phyloP scores from a whole-genome alignment of 306 rosid species.

The Pachyrhizus erosus region DNA sequence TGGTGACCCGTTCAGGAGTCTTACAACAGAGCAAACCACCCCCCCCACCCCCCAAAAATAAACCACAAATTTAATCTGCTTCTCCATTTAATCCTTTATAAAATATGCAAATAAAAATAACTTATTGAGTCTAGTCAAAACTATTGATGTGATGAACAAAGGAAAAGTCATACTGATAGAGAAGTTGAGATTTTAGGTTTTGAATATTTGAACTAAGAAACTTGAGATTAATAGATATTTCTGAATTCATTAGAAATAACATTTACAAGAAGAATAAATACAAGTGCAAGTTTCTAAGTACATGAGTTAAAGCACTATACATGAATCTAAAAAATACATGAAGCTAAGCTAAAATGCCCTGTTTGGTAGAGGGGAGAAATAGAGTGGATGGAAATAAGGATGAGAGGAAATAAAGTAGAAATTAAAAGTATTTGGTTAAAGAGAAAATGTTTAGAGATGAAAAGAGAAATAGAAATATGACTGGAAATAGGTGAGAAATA shows the following conservation, averaged over 20 bases:
- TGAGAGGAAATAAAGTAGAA: no score
- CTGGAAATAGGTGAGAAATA: no score
- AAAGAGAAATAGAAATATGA: no score
- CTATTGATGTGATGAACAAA: background rate
- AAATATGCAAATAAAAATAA: background rate
- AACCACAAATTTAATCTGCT: background rate
- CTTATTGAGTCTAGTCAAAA: background rate
- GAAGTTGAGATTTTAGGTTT: background rate
- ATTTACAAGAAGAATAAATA: background rate
- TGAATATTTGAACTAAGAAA: background rate
- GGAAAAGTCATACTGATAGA: conserved; percentile 1
- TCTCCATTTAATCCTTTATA: background rate
- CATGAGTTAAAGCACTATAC: background rate
- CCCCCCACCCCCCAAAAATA: background rate
- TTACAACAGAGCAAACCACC: background rate
- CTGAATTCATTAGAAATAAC: background rate
- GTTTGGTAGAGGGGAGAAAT: no score
- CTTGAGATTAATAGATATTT: background rate
- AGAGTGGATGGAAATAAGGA: no score
- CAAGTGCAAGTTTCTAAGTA: background rate
- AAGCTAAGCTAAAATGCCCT: background rate
- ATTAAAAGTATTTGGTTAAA: no score
- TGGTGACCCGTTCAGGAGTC: background rate
- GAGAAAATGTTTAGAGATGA: no score
- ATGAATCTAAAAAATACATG: background rate